Evolutionary conservation across 2,329 filamentous ascomycete species (phyloP).

Genomic region (Alternaria solani): DNA sequence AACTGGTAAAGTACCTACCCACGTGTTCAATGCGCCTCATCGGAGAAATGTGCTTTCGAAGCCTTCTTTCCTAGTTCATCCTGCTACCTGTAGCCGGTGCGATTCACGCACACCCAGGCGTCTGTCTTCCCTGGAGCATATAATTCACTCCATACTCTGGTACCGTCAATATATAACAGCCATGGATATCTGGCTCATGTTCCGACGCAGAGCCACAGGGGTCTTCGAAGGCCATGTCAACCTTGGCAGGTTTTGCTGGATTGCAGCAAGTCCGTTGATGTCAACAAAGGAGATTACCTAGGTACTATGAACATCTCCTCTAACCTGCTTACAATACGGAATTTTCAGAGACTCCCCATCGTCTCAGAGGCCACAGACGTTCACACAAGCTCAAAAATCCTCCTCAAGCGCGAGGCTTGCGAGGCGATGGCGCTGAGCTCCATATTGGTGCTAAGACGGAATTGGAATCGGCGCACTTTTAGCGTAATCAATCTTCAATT

Average conservation of each 20-base stretch:
- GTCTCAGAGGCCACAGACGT: constrained; percentile 1
- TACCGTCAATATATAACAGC: constrained; percentile 11
- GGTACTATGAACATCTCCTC: background rate
- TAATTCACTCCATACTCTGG: constrained; percentile 7
- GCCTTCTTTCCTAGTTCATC: background rate
- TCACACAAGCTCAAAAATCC: constrained; percentile 25
- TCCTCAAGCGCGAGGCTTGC: constrained; percentile 23
- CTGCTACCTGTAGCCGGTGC: background rate
- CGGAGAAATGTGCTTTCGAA: background rate
- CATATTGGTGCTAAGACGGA: constrained; percentile 9
- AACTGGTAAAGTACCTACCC: background rate
- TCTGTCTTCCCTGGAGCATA: background rate
- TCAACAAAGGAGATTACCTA: background rate
- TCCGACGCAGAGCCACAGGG: background rate
- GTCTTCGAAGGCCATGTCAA: background rate
- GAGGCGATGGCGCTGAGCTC: constrained; percentile 18
- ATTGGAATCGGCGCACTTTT: constrained; percentile 8
- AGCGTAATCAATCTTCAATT: constrained; percentile 19
- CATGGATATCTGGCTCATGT: constrained; percentile 5
- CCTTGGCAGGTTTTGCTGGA: background rate
- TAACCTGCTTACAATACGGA: too few relatives aligned
- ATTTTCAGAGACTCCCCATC: background rate
- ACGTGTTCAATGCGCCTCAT: background rate
- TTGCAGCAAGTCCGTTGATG: background rate
- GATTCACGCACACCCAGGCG: background rate